Evolutionary conservation across 805 yeast genomes (phyloP), one percentile per base, ranked within the genome.

Genomic region (Saturnispora besseyi): DNA sequence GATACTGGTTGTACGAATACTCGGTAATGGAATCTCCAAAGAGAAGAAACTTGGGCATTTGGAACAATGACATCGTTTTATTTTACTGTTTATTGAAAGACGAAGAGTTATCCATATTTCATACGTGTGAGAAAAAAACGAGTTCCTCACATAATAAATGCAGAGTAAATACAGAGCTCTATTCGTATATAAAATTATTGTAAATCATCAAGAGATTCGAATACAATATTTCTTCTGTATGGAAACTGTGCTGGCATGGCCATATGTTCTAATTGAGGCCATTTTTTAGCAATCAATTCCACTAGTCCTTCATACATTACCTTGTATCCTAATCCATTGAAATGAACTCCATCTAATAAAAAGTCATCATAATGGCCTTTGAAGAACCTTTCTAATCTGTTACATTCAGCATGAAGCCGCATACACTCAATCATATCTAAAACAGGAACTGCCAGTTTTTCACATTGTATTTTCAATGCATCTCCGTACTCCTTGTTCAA

Each of bases 401-500:
- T 5, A n/a, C 10, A 11, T 5, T 15, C 22, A 34, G 40, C 44
- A 28, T 46, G 26, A 12, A 15, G 18, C 8, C 10, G 5, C 48
- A 37, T 45, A 6, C 4, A 11, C 10, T 26, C 28, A 3, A 28
- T 9, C 12, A 47, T 32, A 21, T 41, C 76, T 2, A 87, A 70
- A 51, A 76, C 79, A 1, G 89, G 84, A 0, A 84, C 74, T 0
- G 67, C 57, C n/a, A 68, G 60, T 18, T 67, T 65, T 3, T 51
- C 48, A 1, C 87, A 80, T 10, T 82, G 67, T 4, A 62, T 54
- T 15, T 62, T 59, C 5, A 81, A 68, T 0, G 75, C 79, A 24
- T 75, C 75, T 2, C 78, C 71, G 61, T 87, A 88, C 40, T 55
- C 42, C 38, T 66, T 61, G 26, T 78, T 75, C 15, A 61, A 60